phyloP scores from a whole-genome alignment of 768 basidiomycete species.

The Mycena galericulata region DNA sequence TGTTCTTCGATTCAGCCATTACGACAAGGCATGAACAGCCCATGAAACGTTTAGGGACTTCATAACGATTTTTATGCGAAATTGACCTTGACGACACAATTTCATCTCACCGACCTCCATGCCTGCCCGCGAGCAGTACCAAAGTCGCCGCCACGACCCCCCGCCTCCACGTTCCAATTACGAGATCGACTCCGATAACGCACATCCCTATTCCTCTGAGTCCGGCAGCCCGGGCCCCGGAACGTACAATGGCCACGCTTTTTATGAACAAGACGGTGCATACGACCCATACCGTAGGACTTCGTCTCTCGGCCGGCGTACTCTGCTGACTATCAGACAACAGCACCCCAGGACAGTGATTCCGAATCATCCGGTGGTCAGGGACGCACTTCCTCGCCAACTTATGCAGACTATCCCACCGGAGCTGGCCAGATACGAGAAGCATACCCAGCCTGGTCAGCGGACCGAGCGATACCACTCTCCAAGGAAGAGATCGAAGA shows the following conservation, averaged over 20 bases:
- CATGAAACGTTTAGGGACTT: constrained; percentile 27
- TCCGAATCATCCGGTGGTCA: constrained; percentile 70
- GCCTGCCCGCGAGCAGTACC: constrained; percentile 33
- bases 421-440: constrained; percentile 65
- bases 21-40: neutral
- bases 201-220: constrained; percentile 28
- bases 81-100: constrained; percentile 21
- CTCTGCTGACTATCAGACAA: constrained; percentile 23
- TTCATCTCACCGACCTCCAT: constrained; percentile 17
- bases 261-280: constrained; percentile 63
- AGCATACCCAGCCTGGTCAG: constrained; percentile 94
- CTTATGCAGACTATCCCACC: constrained; percentile 30
- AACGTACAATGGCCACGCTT: constrained; percentile 29
- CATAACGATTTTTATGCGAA: constrained; percentile 18
- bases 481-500: constrained; percentile 99
- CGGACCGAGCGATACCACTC: constrained; percentile 93
- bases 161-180: constrained; percentile 32
- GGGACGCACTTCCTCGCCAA: constrained; percentile 13
- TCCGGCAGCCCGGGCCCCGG: constrained; percentile 34
- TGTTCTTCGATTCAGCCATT: neutral
- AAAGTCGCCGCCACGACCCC: constrained; percentile 23
- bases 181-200: constrained; percentile 23
- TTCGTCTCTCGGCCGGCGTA: neutral
- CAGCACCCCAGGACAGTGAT: constrained; percentile 86
- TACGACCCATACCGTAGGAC: constrained; percentile 34